phyloP scores from a whole-genome alignment of 1,284 basidiomycete genomes.

The Rhodotorula glutinis region DNA sequence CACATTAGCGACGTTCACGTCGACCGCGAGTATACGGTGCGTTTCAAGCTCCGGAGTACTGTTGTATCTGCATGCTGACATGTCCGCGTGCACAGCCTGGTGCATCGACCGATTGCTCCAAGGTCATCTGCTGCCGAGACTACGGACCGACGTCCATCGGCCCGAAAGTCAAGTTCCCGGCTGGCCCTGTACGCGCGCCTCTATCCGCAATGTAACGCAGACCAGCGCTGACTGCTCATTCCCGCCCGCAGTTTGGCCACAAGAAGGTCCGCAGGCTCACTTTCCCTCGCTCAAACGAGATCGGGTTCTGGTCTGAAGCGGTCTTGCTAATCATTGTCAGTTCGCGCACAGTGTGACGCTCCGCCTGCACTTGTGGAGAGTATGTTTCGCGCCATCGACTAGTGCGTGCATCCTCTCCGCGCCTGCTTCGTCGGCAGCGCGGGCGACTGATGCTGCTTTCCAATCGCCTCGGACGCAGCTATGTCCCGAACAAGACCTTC shows the following conservation, averaged over 20 bases:
- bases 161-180: conserved; percentile 24
- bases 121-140: conserved; percentile 58
- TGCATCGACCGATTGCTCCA: conserved; percentile 58
- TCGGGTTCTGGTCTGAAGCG: background rate
- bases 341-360: conserved; percentile 24
- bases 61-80: background rate
- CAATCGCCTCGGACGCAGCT: conserved; percentile 12
- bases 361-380: conserved; percentile 52
- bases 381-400: conserved; percentile 53
- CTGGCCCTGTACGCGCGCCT: conserved; percentile 30
- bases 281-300: background rate
- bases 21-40: conserved; percentile 47
- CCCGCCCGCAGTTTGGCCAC: conserved; percentile 7
- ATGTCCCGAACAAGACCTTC: conserved; percentile 52
- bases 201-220: too few relatives aligned
- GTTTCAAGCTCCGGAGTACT: too few relatives aligned
- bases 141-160: conserved; percentile 33
- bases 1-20: conserved; percentile 46
- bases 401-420: conserved; percentile 40
- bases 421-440: background rate
- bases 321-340: background rate
- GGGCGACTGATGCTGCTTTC: too few relatives aligned
- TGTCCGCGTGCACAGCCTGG: conserved; percentile 44
- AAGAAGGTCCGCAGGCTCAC: conserved; percentile 1
- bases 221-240: background rate